A percentile compares a stretch with the other conserved stretches of the same genome.
Evolutionary conservation across 805 yeast species (phyloP).

Genomic region (Hanseniaspora lindneri): DNA sequence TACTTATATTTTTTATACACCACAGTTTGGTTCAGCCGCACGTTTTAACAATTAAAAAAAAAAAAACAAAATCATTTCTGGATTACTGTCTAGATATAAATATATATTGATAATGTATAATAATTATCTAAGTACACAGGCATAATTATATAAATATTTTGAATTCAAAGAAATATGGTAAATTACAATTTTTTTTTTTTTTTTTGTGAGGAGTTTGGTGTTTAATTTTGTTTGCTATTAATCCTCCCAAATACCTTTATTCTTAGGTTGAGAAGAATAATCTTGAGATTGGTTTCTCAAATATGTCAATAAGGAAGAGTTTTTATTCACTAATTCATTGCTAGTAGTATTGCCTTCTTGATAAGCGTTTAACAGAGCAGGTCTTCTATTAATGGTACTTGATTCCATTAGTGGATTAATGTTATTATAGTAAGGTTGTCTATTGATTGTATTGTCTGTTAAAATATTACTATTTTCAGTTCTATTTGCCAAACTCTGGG

Average conservation of each 20-base stretch:
- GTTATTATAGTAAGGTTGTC: neutral
- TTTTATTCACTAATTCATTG: neutral
- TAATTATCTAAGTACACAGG: too few relatives aligned
- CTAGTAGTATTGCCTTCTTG: neutral
- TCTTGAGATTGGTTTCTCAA: neutral
- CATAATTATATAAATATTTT: too few relatives aligned
- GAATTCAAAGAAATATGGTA: too few relatives aligned
- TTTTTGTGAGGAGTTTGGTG: too few relatives aligned
- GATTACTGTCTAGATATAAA: neutral
- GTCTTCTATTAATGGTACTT: neutral
- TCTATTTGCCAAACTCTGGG: neutral
- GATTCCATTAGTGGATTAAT: neutral
- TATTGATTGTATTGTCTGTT: neutral
- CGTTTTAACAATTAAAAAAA: neutral
- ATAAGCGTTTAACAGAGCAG: neutral
- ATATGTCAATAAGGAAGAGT: neutral
- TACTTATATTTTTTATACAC: neutral
- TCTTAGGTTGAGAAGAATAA: neutral
- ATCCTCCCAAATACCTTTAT: constrained; percentile 7
- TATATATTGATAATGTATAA: too few relatives aligned
- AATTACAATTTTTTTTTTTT: neutral
- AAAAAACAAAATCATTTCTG: neutral
- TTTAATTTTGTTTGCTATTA: neutral
- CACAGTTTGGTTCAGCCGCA: constrained; percentile 6
- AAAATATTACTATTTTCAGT: neutral